These are phyloP conservation scores for Sporisorium exsertum DNA, from an alignment of 1,284 basidiomycete genomes.

Conservation along the genomic window DNA sequence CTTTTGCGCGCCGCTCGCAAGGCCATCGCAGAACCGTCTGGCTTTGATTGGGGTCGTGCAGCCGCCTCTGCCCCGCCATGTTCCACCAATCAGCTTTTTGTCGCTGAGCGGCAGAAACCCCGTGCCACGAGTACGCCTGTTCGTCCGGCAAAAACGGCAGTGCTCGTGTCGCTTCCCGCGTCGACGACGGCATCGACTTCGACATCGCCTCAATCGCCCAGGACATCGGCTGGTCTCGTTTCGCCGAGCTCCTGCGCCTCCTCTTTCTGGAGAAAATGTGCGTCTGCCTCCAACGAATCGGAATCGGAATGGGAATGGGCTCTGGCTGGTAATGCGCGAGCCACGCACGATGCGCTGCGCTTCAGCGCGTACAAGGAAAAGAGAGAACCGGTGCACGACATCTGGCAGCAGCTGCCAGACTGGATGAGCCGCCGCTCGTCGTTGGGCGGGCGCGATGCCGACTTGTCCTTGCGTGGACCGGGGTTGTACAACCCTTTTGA, in stretches of 20 bases:
- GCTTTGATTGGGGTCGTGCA: slow-evolving; percentile 45
- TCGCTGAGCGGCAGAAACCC: slow-evolving; percentile 15
- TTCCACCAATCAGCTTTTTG: slow-evolving; percentile 10
- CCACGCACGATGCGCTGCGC: slow-evolving; percentile 31
- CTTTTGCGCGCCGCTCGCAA: slow-evolving; percentile 46
- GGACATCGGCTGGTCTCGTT: slow-evolving; percentile 1
- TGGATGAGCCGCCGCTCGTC: slow-evolving; percentile 48
- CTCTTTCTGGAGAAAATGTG: slow-evolving; percentile 17
- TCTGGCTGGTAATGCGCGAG: slow-evolving; percentile 33
- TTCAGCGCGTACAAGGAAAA: slow-evolving; percentile 37
- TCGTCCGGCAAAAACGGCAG: background rate
- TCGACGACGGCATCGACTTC: slow-evolving; percentile 27
- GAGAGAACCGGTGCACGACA: slow-evolving; percentile 42
- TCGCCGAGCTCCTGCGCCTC: slow-evolving; percentile 17
- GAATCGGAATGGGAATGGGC: slow-evolving; percentile 56
- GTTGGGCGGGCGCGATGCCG: slow-evolving; percentile 40
- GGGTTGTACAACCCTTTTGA: slow-evolving; percentile 21
- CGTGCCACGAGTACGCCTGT: background rate
- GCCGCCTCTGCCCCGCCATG: slow-evolving; percentile 29
- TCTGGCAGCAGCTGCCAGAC: slow-evolving; percentile 50
- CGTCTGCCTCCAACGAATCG: slow-evolving; percentile 23
- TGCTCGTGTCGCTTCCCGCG: slow-evolving; percentile 17
- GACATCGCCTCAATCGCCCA: slow-evolving; percentile 16
- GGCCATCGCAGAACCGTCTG: slow-evolving; percentile 38
- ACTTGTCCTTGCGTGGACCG: slow-evolving; percentile 34